Evolutionary conservation across 192 early-diverging fungal species (phyloP).

Genomic region (Borealophlyctis nickersoniae): DNA sequence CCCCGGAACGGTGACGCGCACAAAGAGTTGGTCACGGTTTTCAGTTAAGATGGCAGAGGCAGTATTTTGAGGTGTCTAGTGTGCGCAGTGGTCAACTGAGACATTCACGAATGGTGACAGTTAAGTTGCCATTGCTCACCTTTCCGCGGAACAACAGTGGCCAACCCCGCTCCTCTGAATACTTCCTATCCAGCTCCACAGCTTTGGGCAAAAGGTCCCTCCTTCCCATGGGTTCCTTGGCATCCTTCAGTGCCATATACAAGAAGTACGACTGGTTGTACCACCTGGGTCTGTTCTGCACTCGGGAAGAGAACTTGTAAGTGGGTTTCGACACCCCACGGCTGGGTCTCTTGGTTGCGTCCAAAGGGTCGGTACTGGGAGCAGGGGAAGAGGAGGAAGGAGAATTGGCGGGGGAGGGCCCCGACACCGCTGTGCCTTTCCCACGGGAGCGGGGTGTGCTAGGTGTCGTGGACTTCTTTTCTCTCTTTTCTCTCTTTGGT

Average conservation of each 20-base stretch:
- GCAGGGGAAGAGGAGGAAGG: background rate
- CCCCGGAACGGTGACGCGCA: constrained; percentile 24
- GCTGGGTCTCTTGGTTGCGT: too few relatives aligned
- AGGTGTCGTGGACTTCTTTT: too few relatives aligned
- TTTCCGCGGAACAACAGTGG: constrained; percentile 85
- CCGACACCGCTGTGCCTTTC: too few relatives aligned
- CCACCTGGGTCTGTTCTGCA: constrained; percentile 66
- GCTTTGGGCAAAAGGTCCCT: constrained; percentile 71
- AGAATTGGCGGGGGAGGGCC: background rate
- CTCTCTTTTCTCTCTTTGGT: too few relatives aligned
- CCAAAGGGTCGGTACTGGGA: background rate
- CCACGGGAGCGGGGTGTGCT: too few relatives aligned
- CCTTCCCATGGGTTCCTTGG: constrained; percentile 65
- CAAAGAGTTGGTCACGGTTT: constrained; percentile 35
- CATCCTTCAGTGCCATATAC: constrained; percentile 73
- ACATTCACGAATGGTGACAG: constrained; percentile 7
- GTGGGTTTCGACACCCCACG: too few relatives aligned
- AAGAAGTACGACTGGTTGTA: constrained; percentile 85
- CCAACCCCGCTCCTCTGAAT: constrained; percentile 66
- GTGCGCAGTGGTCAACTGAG: constrained; percentile 6
- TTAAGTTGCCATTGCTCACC: constrained; percentile 34
- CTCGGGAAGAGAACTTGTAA: too few relatives aligned
- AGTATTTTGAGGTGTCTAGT: constrained; percentile 38
- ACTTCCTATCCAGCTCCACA: constrained; percentile 73
- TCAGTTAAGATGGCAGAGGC: constrained; percentile 30